Conservation (phyloP, 1,284 basidiomycete species). For the Malassezia nana region DNA sequence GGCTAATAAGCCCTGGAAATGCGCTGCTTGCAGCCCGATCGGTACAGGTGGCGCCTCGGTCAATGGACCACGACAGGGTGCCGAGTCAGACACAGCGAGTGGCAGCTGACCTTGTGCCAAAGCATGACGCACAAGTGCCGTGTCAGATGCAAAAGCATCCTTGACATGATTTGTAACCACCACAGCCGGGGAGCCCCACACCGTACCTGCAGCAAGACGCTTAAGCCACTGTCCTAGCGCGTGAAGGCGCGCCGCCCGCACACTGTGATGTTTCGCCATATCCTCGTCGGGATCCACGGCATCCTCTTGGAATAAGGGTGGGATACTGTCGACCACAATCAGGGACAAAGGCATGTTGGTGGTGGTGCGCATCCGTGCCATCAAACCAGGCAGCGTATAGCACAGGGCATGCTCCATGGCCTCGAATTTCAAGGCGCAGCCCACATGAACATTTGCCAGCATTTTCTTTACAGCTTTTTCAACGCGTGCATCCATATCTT, state of each 20-base stretch:
- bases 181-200: slow-evolving; percentile 14
- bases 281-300: slow-evolving; percentile 10
- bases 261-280: slow-evolving; percentile 14
- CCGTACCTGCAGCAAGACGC: slow-evolving; percentile 8
- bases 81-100: neutral
- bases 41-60: slow-evolving; percentile 1
- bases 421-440: slow-evolving; percentile 14
- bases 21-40: slow-evolving; percentile 3
- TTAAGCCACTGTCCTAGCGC: slow-evolving; percentile 25
- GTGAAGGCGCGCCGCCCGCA: slow-evolving; percentile 21
- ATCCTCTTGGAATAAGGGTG: slow-evolving; percentile 32
- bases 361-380: slow-evolving; percentile 2
- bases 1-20: slow-evolving; percentile 12
- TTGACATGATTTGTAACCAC: slow-evolving; percentile 35
- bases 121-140: slow-evolving; percentile 10
- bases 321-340: slow-evolving; percentile 30
- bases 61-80: neutral
- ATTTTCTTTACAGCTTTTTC: slow-evolving; percentile 1
- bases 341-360: slow-evolving; percentile 2
- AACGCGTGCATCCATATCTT: neutral
- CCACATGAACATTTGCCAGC: slow-evolving; percentile 14
- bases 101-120: slow-evolving; percentile 1
- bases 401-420: slow-evolving; percentile 26
- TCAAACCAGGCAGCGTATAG: slow-evolving; percentile 29
- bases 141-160: slow-evolving; percentile 30